phyloP scores from a whole-genome alignment of 805 yeast species.

The Candida andamanensis region DNA sequence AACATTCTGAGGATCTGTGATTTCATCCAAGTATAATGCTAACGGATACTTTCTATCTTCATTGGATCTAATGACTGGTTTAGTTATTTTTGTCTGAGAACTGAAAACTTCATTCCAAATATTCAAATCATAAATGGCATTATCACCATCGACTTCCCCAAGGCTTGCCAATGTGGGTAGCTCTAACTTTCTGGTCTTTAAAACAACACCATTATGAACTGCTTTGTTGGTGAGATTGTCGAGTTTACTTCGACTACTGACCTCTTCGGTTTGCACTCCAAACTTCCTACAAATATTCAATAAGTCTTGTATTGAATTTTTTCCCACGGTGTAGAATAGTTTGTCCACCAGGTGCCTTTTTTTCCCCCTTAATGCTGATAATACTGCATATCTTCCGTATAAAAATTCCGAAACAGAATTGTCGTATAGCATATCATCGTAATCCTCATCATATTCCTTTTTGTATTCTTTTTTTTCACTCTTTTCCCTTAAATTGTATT shows the following conservation, averaged over 20 bases:
- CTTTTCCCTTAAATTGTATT: too few relatives aligned
- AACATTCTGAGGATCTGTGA: conserved; percentile 82
- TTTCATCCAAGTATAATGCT: conserved; percentile 71
- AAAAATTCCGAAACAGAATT: conserved; percentile 51
- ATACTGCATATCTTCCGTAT: conserved; percentile 71
- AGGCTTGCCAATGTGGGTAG: conserved; percentile 24
- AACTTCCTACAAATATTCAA: conserved; percentile 40
- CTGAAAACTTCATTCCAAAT: conserved; percentile 7
- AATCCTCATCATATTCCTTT: background rate
- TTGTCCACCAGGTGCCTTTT: conserved; percentile 50
- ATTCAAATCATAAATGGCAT: conserved; percentile 4
- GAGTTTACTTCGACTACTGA: conserved; percentile 46
- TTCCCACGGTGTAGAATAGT: conserved; percentile 44
- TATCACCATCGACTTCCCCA: conserved; percentile 17
- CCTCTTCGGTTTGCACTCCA: conserved; percentile 33
- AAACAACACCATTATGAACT: conserved; percentile 76
- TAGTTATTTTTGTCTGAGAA: conserved; percentile 5
- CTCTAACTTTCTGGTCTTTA: conserved; percentile 57
- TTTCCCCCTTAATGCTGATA: conserved; percentile 58
- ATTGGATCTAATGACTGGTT: conserved; percentile 18
- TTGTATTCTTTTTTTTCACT: background rate
- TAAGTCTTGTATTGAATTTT: conserved; percentile 31
- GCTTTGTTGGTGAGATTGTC: conserved; percentile 59
- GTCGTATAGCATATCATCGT: conserved; percentile 3
- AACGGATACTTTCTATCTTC: conserved; percentile 42